Conservation (phyloP, 441 rosid genomes). For the Arabidopsis hybrid region DNA sequence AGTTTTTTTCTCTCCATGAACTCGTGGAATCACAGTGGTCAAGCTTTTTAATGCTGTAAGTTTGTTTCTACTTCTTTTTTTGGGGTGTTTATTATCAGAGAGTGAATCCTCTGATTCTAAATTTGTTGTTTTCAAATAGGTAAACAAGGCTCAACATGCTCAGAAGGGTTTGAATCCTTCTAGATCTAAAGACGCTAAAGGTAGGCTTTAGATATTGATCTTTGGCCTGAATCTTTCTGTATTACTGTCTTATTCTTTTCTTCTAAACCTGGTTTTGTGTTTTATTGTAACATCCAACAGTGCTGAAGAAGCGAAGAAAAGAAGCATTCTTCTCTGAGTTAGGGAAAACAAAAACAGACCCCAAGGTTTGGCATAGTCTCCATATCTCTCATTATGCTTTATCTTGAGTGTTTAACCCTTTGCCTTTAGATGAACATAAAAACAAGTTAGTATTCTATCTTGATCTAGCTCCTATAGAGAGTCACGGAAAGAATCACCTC, state of each 20-base stretch:
- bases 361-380: slow-evolving; percentile 55
- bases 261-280: not conserved
- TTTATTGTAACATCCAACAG: slow-evolving; percentile 43
- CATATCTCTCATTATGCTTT: slow-evolving; percentile 18
- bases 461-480: not conserved
- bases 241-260: not conserved
- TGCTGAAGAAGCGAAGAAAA: slow-evolving; percentile 76
- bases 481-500: not conserved
- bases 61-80: slow-evolving; percentile 15
- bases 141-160: slow-evolving; percentile 90
- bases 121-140: slow-evolving; percentile 52
- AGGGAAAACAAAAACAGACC: slow-evolving; percentile 55
- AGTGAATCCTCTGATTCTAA: slow-evolving; percentile 9
- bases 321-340: slow-evolving; percentile 88
- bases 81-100: not conserved
- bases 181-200: slow-evolving; percentile 82
- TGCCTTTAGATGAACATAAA: not conserved
- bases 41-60: slow-evolving; percentile 96
- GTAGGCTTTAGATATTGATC: slow-evolving; percentile 46
- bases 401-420: slow-evolving; percentile 1
- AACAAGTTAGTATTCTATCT: not conserved
- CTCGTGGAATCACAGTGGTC: slow-evolving; percentile 76
- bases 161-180: slow-evolving; percentile 86
- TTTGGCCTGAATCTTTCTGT: slow-evolving; percentile 10
- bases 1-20: slow-evolving; percentile 41